phyloP scores from a whole-genome alignment of 192 early-diverging fungal genomes.

The Backusella circina region DNA sequence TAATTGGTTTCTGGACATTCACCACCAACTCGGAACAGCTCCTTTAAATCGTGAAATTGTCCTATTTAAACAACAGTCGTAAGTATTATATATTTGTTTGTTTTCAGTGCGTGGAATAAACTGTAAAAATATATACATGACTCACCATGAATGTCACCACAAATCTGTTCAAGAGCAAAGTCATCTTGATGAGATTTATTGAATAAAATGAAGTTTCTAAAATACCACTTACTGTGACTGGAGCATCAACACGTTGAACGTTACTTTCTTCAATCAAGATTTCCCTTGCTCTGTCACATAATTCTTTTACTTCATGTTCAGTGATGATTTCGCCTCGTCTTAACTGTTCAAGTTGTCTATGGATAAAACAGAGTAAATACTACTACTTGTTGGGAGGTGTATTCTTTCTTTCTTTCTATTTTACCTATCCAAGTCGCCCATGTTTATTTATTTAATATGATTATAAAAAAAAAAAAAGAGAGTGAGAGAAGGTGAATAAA shows the following conservation, averaged over 20 bases:
- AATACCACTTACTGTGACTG: conserved; percentile 74
- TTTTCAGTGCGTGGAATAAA: not conserved
- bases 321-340: conserved; percentile 88
- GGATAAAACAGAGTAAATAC: not conserved
- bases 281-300: conserved; percentile 93
- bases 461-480: not conserved
- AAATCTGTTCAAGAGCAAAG: conserved; percentile 44
- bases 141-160: conserved; percentile 93
- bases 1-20: conserved; percentile 97
- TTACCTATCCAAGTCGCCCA: conserved; percentile 10
- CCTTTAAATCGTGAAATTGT: conserved; percentile 94
- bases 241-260: conserved; percentile 92
- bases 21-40: conserved; percentile 91
- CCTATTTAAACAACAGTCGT: conserved; percentile 15
- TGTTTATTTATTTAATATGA: not conserved
- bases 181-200: not conserved
- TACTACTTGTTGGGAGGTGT: not conserved
- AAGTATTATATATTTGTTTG: not conserved
- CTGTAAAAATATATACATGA: not conserved
- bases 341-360: conserved; percentile 83
- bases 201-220: not conserved
- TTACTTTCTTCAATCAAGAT: conserved; percentile 96
- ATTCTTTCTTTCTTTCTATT: not conserved
- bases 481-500: not conserved
- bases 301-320: conserved; percentile 89